Conservation (phyloP, 768 basidiomycete genomes). For the Boletus patriciae region DNA sequence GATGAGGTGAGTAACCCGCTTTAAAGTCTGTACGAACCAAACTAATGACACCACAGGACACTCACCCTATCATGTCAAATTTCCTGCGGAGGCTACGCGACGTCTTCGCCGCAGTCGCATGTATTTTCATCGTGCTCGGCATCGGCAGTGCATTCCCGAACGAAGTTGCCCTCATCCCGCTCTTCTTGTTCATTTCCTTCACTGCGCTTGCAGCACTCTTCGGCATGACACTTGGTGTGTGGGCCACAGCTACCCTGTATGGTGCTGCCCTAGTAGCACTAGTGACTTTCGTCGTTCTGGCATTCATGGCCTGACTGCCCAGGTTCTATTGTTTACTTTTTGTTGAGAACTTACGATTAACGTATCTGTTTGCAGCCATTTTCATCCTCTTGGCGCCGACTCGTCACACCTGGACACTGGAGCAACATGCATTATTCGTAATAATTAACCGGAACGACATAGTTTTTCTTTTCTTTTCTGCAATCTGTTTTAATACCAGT, state of each 20-base stretch:
- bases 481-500: no score
- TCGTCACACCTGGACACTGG: no score
- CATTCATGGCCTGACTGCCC: background rate
- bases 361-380: no score
- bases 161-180: background rate
- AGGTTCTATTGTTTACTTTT: no score
- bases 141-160: background rate
- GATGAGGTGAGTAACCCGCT: background rate
- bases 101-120: background rate
- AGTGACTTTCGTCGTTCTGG: background rate
- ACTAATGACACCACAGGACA: background rate
- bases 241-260: background rate
- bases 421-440: no score
- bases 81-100: background rate
- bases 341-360: background rate
- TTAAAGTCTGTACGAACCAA: no score
- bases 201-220: background rate
- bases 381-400: no score
- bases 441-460: no score
- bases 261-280: background rate
- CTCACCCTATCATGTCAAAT: background rate
- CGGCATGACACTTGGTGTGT: background rate
- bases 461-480: no score
- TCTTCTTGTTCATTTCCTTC: background rate
- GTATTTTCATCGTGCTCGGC: background rate